Evolutionary conservation across 306 rosid species (phyloP).

Genomic region (Quercus gilva): DNA sequence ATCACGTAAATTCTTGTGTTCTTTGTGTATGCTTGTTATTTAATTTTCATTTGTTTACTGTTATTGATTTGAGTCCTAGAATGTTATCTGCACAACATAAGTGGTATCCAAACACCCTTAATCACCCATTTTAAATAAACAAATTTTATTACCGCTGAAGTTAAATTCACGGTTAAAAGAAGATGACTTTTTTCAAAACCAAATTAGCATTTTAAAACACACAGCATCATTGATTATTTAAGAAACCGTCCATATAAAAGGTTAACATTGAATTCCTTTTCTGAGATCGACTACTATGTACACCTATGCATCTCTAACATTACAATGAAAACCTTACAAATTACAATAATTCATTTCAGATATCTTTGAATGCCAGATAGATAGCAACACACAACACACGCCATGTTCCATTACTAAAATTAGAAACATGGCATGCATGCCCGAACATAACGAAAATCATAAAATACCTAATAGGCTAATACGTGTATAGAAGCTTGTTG

Average conservation of each 20-base stretch:
- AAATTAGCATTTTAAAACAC: background rate
- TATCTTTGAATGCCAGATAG: background rate
- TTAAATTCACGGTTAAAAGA: background rate
- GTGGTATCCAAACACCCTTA: too few relatives aligned
- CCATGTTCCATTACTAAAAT: slow-evolving; percentile 20
- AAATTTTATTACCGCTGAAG: background rate
- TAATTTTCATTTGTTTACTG: too few relatives aligned
- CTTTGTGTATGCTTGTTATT: too few relatives aligned
- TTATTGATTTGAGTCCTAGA: too few relatives aligned
- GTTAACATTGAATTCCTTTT: background rate
- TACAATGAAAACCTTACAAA: background rate
- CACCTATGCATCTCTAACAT: background rate
- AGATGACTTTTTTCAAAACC: background rate
- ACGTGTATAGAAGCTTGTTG: background rate
- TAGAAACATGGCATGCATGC: slow-evolving; percentile 30
- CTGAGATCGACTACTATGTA: background rate
- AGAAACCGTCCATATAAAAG: background rate
- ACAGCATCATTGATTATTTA: background rate
- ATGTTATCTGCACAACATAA: too few relatives aligned
- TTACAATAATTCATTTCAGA: background rate
- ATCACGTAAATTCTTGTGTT: too few relatives aligned
- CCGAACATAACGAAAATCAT: slow-evolving; percentile 13
- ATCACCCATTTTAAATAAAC: too few relatives aligned
- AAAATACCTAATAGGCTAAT: slow-evolving; percentile 13
- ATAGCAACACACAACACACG: background rate